Percentiles rank a stretch among this genome's conserved stretches.
Conservation (phyloP, 2,329 filamentous ascomycete genomes). For the Curvularia hawaiiensis region DNA sequence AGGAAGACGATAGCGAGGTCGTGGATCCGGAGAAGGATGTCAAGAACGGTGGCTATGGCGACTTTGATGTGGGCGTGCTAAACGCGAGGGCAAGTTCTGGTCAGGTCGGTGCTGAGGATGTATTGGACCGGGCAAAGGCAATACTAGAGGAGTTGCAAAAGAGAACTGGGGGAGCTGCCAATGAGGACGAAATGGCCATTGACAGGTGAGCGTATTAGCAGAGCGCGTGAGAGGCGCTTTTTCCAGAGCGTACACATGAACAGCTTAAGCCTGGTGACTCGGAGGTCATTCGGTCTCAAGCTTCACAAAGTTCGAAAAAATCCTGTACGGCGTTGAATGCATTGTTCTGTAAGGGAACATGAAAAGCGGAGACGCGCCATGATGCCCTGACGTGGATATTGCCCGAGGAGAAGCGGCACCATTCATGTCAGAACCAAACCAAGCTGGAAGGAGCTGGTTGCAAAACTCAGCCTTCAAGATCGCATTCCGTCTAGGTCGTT, state of each 20-base stretch:
- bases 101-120: conserved; percentile 80
- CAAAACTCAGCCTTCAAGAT: not conserved
- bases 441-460: not conserved
- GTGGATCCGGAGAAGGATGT: conserved; percentile 35
- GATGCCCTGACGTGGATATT: too few relatives aligned
- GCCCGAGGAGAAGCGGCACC: not conserved
- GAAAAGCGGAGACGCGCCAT: not conserved
- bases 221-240: not conserved
- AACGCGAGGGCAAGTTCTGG: conserved; percentile 85
- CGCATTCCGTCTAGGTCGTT: not conserved
- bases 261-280: not conserved
- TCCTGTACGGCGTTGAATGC: not conserved
- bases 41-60: conserved; percentile 55
- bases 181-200: conserved; percentile 25
- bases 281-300: not conserved
- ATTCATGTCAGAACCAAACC: not conserved
- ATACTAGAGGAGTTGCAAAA: conserved; percentile 54
- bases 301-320: not conserved
- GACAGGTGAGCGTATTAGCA: conserved; percentile 21
- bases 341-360: not conserved
- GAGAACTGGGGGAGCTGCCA: conserved; percentile 17
- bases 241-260: not conserved
- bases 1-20: conserved; percentile 15
- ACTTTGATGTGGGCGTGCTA: conserved; percentile 84
- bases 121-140: conserved; percentile 68